Evolutionary conservation across 2,329 filamentous ascomycete species (phyloP).

Genomic region (Neonectria sp.): DNA sequence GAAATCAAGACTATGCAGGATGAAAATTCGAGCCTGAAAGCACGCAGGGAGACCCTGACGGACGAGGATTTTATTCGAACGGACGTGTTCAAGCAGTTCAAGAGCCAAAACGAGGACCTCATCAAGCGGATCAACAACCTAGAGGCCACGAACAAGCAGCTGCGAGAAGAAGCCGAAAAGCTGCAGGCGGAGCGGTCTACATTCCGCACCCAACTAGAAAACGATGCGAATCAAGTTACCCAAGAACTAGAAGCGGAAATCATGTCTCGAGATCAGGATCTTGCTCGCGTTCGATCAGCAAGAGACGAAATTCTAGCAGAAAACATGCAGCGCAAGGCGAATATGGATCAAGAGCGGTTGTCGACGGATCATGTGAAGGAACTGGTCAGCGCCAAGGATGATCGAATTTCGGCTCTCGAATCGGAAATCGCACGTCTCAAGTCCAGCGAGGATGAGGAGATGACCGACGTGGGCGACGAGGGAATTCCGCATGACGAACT

Average conservation of each 20-base stretch:
- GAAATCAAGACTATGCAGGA: constrained; percentile 83
- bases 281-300: constrained; percentile 86
- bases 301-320: constrained; percentile 91
- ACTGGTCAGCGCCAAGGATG: constrained; percentile 82
- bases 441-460: constrained; percentile 62
- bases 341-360: constrained; percentile 81
- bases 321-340: constrained; percentile 82
- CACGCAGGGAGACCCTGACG: constrained; percentile 78
- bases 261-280: constrained; percentile 84
- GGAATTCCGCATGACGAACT: constrained; percentile 81
- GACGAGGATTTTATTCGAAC: constrained; percentile 96
- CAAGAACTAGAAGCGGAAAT: constrained; percentile 88
- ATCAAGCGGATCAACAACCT: constrained; percentile 93
- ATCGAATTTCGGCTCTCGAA: constrained; percentile 86
- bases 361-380: constrained; percentile 84
- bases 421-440: constrained; percentile 83
- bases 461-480: constrained; percentile 62
- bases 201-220: constrained; percentile 85
- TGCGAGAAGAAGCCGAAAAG: constrained; percentile 89
- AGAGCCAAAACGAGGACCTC: constrained; percentile 91
- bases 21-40: constrained; percentile 82
- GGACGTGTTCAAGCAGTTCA: constrained; percentile 93
- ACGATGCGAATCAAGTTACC: constrained; percentile 80
- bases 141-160: constrained; percentile 87
- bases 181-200: constrained; percentile 87